Conservation (phyloP, 805 yeast genomes). For the Citeromyces nyonsensis region DNA sequence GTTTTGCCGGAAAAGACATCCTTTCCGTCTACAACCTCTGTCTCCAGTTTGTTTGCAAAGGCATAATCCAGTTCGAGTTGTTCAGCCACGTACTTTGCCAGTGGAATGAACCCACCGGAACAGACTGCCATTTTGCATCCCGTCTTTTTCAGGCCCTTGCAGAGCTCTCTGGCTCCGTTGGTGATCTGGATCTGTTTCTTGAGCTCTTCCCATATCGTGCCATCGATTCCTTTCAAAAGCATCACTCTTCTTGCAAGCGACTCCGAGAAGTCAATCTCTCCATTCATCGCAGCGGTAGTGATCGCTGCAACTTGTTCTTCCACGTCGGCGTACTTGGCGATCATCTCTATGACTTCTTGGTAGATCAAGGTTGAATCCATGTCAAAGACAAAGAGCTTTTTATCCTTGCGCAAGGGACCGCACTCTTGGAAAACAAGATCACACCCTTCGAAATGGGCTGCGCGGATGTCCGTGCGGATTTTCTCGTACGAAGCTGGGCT, state of each 20-base stretch:
- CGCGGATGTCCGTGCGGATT: slow-evolving; percentile 6
- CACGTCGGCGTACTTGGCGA: slow-evolving; percentile 87
- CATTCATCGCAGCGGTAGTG: slow-evolving; percentile 93
- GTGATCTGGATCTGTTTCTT: slow-evolving; percentile 58
- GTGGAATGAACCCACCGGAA: slow-evolving; percentile 88
- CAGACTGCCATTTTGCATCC: slow-evolving; percentile 75
- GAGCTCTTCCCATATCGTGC: slow-evolving; percentile 67
- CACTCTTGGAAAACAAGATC: slow-evolving; percentile 27
- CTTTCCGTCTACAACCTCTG: slow-evolving; percentile 24
- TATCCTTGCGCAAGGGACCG: slow-evolving; percentile 15
- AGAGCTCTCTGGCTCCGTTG: slow-evolving; percentile 71
- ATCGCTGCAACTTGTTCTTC: slow-evolving; percentile 78
- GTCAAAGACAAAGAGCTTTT: slow-evolving; percentile 72
- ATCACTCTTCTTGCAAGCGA: slow-evolving; percentile 63
- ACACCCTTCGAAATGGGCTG: slow-evolving; percentile 11
- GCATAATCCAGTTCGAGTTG: slow-evolving; percentile 72
- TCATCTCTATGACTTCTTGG: slow-evolving; percentile 93
- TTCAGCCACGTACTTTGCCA: slow-evolving; percentile 62
- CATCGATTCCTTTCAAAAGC: slow-evolving; percentile 70
- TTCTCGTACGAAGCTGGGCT: background rate
- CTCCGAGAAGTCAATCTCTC: slow-evolving; percentile 82
- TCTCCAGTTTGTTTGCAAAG: slow-evolving; percentile 56
- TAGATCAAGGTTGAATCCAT: slow-evolving; percentile 95
- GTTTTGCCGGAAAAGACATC: slow-evolving; percentile 59
- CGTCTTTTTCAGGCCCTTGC: slow-evolving; percentile 37